Evolutionary conservation across 805 yeast genomes (phyloP), one percentile per base, ranked within the genome.

Genomic region (Monosporozyma yasuniensis): DNA sequence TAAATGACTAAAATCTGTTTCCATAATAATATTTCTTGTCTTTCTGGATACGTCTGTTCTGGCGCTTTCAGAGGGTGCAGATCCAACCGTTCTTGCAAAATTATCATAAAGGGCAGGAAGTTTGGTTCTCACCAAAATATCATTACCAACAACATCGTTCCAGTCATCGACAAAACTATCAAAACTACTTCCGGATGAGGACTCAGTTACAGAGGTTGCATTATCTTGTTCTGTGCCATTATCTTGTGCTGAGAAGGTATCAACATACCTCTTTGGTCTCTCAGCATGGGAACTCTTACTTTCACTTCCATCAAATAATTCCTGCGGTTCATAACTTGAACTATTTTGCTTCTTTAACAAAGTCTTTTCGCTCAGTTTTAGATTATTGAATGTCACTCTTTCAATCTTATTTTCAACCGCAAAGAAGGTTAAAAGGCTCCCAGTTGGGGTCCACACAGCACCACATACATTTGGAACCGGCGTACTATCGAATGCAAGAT

Each of bases 391-490:
- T 42, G 68, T 66, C 57, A 68, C 70, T 55, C 72, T 68, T 38
- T 71, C 67, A 59, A 45, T 34, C 50, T 68, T 70, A 44, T 68
- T 73, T 46, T 77, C 78, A 0, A 84, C 81, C 9, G 83, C 77
- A 66, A 87, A 88, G 59, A 90, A 90, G 61, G 96, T 87, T 1
- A 90, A 83, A 47, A 90, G 69, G 51, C 79, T 79, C 0, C 96
- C 96, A 3, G 79, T 76, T 11, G 80, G 75, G 0, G 95, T 75
- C 96, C 96, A 90, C 1, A 79, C 72, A 0, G 96, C 96, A 9
- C 96, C 96, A 70, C 96, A 90, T 9, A 89, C 93, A 61, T 87
- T 89, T 0, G 97, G 96, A 12, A 90, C 76, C 0, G 97, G 97
- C 0, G 96, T 87, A 39, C 87, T 82, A 61, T 87, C 95, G 59